Conservation (phyloP, 148 eudicot species). For the Camellia sinensis region DNA sequence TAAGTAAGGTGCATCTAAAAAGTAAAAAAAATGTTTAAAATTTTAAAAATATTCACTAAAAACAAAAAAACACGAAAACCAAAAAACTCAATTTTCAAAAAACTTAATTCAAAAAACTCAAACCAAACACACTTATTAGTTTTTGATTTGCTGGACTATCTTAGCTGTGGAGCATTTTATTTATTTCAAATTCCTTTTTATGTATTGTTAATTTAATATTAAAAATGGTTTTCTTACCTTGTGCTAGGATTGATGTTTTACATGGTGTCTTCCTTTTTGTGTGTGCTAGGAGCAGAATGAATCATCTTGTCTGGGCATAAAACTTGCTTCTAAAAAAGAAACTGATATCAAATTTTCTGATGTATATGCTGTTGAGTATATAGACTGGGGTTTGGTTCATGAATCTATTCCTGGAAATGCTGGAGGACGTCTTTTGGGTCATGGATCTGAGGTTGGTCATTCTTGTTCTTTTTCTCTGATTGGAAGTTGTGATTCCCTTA, state of each 20-base stretch:
- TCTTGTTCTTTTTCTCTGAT: background rate
- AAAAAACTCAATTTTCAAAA: too few species aligned
- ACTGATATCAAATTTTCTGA: slow-evolving; percentile 54
- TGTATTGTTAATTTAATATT: background rate
- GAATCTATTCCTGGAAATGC: slow-evolving; percentile 34
- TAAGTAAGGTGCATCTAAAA: too few species aligned
- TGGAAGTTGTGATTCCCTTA: background rate
- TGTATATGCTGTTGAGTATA: slow-evolving; percentile 65
- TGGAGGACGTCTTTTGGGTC: slow-evolving; percentile 43
- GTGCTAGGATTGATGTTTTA: background rate
- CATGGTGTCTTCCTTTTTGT: background rate
- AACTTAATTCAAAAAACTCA: too few species aligned
- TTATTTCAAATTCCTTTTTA: background rate
- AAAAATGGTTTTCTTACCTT: background rate
- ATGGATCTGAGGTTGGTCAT: slow-evolving; percentile 49
- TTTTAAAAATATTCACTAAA: too few species aligned
- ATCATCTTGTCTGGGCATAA: slow-evolving; percentile 45
- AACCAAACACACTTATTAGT: too few species aligned
- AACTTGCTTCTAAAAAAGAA: slow-evolving; percentile 33
- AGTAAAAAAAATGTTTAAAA: too few species aligned
- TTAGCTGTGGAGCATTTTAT: background rate
- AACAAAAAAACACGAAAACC: too few species aligned
- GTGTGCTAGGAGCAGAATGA: slow-evolving; percentile 40
- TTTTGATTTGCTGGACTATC: background rate
- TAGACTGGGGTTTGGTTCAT: slow-evolving; percentile 57